Evolutionary conservation across 805 yeast species (phyloP), one percentile per base, ranked within the genome.

Genomic region (Metschnikowia shivogae): DNA sequence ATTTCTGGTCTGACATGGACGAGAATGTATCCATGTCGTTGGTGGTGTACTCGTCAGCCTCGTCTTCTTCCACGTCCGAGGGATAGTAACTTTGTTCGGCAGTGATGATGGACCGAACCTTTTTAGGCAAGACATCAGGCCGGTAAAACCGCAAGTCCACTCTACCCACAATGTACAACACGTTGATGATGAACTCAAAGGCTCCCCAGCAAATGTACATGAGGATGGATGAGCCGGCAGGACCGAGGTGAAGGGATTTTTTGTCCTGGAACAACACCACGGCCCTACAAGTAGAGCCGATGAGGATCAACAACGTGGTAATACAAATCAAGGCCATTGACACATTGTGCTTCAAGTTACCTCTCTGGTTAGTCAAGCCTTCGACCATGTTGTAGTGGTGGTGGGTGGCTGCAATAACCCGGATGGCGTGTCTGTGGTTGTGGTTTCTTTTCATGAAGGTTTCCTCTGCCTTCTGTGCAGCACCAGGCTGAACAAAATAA

Each of bases 111-210:
- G 61, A 54, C 50, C 73, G 59, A 42, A 70, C 72, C 41, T 59
- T 63, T 35, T 58, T 56, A 11, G 72, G 74, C 47, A 78, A 65
- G 37, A 62, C 64, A 61, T 84, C 90, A 13, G 93, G 92, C 63
- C 86, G 80, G 73, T 86, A 86, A 66, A 86, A 86, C 61, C 93
- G 74, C 56, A 86, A 70, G 61, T 86, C 93, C 42, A 82, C 79
- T 61, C 95, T 76, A 13, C 82, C 80, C 30, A 81, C 56, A 44
- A 86, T 60, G 59, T 81, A 83, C 29, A 82, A 50, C 8, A 80
- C 43, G 51, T 81, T 76, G 45, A 81, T 78, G 26, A 82, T 55
- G 0, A 72, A 67, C 66, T 86, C 93, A 39, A 82, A 67, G 4
- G 74, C 77, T 29, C 92, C 90, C 80, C 87, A 84, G 53, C 78